A percentile compares a stretch with the other conserved stretches of the same genome.
Conservation (phyloP, 202 grass and related monocot species). For the Saccharum hybrid region DNA sequence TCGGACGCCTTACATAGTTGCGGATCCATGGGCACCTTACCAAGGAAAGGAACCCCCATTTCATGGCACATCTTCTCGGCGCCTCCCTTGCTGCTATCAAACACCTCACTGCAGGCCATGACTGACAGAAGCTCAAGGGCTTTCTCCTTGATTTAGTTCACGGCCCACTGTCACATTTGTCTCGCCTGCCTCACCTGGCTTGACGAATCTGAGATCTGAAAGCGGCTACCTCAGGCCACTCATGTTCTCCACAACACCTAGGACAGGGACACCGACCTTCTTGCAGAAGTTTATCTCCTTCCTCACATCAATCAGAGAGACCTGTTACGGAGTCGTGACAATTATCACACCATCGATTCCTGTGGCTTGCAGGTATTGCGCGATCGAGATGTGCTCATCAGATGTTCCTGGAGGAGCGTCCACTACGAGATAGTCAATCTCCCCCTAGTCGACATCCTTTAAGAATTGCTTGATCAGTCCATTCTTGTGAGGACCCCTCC, state of each 20-base stretch:
- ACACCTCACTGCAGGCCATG: too few species aligned
- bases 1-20: too few species aligned
- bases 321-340: slow-evolving; percentile 88
- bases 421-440: slow-evolving; percentile 76
- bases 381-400: slow-evolving; percentile 91
- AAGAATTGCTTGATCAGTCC: slow-evolving; percentile 83
- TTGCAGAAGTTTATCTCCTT: slow-evolving; percentile 32
- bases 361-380: slow-evolving; percentile 74
- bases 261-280: slow-evolving; percentile 70
- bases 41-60: too few species aligned
- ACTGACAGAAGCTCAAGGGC: too few species aligned
- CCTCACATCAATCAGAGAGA: slow-evolving; percentile 83
- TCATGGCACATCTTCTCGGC: too few species aligned
- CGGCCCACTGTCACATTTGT: too few species aligned
- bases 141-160: too few species aligned
- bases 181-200: too few species aligned
- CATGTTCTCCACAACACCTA: slow-evolving; percentile 91
- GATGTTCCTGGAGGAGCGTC: slow-evolving; percentile 91
- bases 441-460: slow-evolving; percentile 79
- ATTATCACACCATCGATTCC: slow-evolving; percentile 85
- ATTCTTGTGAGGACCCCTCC: slow-evolving; percentile 80
- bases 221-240: slow-evolving; percentile 49
- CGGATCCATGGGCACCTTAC: too few species aligned
- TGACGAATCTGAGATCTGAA: too few species aligned
- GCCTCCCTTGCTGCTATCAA: too few species aligned